Percentiles rank a stretch among this genome's conserved stretches.
phyloP scores from a whole-genome alignment of 225 moss, liverwort and hornwort species.

The Climacium dendroides region DNA sequence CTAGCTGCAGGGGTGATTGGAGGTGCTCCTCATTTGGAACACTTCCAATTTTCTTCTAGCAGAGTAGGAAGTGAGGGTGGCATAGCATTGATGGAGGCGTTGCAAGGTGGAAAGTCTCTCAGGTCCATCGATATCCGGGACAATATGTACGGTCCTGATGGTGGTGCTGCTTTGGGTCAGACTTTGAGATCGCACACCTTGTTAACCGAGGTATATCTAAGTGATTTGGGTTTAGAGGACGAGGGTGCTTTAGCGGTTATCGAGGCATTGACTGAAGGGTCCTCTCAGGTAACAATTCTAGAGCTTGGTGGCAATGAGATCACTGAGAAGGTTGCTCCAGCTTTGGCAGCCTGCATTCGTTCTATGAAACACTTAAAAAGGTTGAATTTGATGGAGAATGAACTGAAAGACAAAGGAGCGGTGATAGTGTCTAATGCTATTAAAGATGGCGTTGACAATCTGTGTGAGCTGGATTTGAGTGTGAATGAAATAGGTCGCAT shows the following conservation, averaged over 20 bases:
- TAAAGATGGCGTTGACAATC: conserved; percentile 26
- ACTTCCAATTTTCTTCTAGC: conserved; percentile 90
- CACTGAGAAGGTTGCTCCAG: conserved; percentile 47
- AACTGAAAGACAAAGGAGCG: conserved; percentile 69
- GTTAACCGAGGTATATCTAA: conserved; percentile 67
- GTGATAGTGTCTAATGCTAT: conserved; percentile 52
- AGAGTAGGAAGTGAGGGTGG: conserved; percentile 76
- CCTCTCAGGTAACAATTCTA: conserved; percentile 49
- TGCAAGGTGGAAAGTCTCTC: conserved; percentile 48
- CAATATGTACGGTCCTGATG: conserved; percentile 90
- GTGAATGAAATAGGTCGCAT: conserved; percentile 53
- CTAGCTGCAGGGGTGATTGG: conserved; percentile 49
- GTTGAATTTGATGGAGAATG: conserved; percentile 82
- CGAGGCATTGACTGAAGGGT: conserved; percentile 42
- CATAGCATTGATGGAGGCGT: conserved; percentile 65
- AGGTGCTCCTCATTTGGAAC: conserved; percentile 53
- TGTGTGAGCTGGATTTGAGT: conserved; percentile 65
- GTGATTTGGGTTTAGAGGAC: conserved; percentile 75
- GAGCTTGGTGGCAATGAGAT: conserved; percentile 91
- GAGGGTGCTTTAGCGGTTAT: conserved; percentile 59
- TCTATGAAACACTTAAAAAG: conserved; percentile 40
- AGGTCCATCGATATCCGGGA: conserved; percentile 72
- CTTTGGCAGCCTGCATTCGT: conserved; percentile 54
- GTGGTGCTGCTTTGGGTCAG: conserved; percentile 53
- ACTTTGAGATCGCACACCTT: conserved; percentile 56